phyloP scores from a whole-genome alignment of 176 grass and related monocot genomes.

The Eragrostis nindensis region DNA sequence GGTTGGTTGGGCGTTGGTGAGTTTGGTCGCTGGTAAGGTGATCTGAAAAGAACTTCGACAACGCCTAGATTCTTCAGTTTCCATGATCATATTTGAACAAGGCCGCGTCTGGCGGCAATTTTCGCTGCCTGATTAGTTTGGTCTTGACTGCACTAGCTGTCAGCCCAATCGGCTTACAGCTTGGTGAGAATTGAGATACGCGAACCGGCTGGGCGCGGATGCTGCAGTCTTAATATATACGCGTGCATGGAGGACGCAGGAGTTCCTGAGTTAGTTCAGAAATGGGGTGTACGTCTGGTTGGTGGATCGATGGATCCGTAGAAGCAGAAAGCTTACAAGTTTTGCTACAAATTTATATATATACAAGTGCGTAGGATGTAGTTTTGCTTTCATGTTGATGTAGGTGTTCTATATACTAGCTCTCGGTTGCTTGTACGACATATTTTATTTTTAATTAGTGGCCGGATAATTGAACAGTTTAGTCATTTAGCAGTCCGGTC shows the following conservation, averaged over 20 bases:
- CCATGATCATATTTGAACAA: background rate
- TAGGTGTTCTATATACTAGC: background rate
- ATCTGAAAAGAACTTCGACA: background rate
- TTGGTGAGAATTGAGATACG: background rate
- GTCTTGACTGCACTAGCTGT: background rate
- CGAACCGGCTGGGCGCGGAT: background rate
- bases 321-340: background rate
- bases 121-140: background rate
- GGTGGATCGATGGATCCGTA: background rate
- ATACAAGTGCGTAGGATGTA: background rate
- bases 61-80: conserved; percentile 1
- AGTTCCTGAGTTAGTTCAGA: background rate
- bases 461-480: background rate
- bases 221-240: background rate
- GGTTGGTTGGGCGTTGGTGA: conserved; percentile 35
- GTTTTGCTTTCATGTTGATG: background rate
- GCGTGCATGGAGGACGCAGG: background rate
- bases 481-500: background rate
- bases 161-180: conserved; percentile 1
- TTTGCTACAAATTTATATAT: background rate
- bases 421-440: background rate
- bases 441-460: background rate
- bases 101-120: no score
- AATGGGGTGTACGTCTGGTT: background rate
- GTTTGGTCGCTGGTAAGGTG: conserved; percentile 30